Base-by-base conservation (phyloP, 179 eudicot genomes). In the Dionaea muscipula region DNA sequence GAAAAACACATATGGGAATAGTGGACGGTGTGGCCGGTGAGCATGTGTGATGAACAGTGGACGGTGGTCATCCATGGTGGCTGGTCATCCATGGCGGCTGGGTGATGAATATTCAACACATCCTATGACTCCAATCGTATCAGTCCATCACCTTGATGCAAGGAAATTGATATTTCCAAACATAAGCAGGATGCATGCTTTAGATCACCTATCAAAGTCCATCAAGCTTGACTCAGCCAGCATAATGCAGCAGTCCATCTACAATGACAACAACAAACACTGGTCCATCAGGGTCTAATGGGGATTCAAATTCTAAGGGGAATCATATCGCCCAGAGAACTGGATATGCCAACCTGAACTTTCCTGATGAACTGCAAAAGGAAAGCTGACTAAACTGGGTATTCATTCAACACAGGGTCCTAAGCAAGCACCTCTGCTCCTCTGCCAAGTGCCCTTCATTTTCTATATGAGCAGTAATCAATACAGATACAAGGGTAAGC, bases 251-350 rank as follows among this genome's bases (percentile, higher is more conserved):
- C 96, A 87, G 53, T 87, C 94, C 57, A 81, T 87, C 50, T 85
- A 90, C 78, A 84, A 85, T 33, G 94, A 87, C 83, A 74, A 65
- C 56, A 31, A 51, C 37, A 57, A 66, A 40, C 28, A 59, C 33
- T 87, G 96, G 94, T 81, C 94, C 26, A 67, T 87, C 46, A 67
- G 80, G 0, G 74, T 87, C 8, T 84, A 94, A 7, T 87, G 90
- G 94, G 96, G 96, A 5, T 87, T 56, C 96, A 87, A 35, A 61
- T 87, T 48, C 66, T 78, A 18, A 71, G 87, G 57, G 96, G 96
- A 24, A 57, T 74, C 36, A 59, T 85, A n/a, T 78, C 90, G 11
- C 90, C 96, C 4, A 60, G 96, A 24, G 94, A 87, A 53, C 74
- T 87, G 6, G 90, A 87, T 58, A 87, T 72, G 77, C 96, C 96